These are phyloP conservation scores for Coniochaeta sp. DNA, from an alignment of 2,329 filamentous ascomycete species.

Conservation along the genomic window DNA sequence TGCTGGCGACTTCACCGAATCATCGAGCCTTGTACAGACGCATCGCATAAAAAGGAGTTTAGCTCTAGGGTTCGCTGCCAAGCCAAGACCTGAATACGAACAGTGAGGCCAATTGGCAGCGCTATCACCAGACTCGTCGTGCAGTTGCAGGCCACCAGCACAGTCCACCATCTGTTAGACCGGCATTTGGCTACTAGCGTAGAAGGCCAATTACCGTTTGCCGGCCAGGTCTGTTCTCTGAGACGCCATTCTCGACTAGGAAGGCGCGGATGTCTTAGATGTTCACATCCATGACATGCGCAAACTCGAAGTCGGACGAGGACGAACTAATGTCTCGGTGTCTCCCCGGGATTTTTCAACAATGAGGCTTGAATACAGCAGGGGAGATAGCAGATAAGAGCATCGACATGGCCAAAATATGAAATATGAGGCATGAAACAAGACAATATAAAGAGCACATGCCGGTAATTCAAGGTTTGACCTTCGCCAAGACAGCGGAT, in stretches of 20 bases:
- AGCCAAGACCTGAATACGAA: neutral
- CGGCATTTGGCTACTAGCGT: neutral
- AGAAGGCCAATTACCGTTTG: neutral
- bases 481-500: neutral
- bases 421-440: neutral
- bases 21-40: neutral
- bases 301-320: neutral
- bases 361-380: neutral
- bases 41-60: neutral
- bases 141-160: neutral
- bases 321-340: neutral
- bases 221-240: neutral
- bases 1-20: neutral
- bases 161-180: neutral
- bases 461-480: neutral
- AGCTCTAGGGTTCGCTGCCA: neutral
- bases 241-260: neutral
- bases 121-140: neutral
- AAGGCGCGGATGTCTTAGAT: neutral
- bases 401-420: neutral
- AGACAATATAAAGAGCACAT: neutral
- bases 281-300: neutral
- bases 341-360: neutral
- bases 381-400: neutral
- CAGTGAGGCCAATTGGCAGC: neutral